phyloP scores from a whole-genome alignment of 345 rosid species.

The Moringa oleifera region DNA sequence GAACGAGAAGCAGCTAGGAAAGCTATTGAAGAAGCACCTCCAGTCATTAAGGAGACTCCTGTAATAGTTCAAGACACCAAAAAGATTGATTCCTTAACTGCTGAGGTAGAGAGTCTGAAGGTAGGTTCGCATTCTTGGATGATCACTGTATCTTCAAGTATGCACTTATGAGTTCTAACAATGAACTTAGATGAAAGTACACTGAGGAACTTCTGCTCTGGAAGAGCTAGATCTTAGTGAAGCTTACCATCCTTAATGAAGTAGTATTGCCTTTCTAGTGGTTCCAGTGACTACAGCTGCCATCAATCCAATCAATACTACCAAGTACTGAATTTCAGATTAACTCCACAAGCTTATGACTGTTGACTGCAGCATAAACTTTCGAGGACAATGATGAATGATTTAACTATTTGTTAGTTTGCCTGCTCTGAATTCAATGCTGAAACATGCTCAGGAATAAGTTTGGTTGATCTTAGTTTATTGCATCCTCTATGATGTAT shows the following conservation, averaged over 20 bases:
- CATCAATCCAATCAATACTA: not conserved
- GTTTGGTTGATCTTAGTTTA: not conserved
- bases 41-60: conserved; percentile 93
- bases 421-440: not conserved
- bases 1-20: conserved; percentile 87
- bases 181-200: not conserved
- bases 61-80: conserved; percentile 86
- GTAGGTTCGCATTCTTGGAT: conserved; percentile 28
- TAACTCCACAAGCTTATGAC: no score
- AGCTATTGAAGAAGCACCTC: conserved; percentile 98
- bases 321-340: not conserved
- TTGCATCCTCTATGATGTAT: not conserved
- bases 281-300: not conserved
- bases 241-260: no score
- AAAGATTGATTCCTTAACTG: conserved; percentile 57
- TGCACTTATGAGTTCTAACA: not conserved
- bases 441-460: not conserved
- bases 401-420: not conserved
- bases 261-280: not conserved
- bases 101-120: conserved; percentile 85
- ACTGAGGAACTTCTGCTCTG: not conserved
- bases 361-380: no score
- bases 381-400: not conserved
- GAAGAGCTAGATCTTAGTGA: no score
- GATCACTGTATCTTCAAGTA: not conserved